phyloP scores from a whole-genome alignment of 2,329 filamentous ascomycete genomes.

The Raffaelea ambrosiae region DNA sequence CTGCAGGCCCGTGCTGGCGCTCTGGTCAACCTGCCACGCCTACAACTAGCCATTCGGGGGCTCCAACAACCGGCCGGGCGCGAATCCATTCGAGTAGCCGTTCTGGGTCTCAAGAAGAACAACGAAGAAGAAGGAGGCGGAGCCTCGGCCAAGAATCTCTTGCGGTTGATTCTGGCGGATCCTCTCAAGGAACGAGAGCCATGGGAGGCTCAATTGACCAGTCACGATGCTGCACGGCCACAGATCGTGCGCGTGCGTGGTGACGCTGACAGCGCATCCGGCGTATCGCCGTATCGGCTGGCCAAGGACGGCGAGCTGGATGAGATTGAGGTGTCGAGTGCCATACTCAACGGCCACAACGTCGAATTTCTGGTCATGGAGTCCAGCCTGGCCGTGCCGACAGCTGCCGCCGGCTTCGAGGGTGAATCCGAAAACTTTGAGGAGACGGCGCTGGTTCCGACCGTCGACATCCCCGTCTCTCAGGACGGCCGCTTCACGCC shows the following conservation, averaged over 20 bases:
- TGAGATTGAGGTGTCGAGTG: constrained; percentile 56
- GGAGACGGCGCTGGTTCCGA: constrained; percentile 67
- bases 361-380: constrained; percentile 56
- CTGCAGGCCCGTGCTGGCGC: constrained; percentile 53
- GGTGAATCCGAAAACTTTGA: constrained; percentile 35
- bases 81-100: constrained; percentile 50
- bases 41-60: constrained; percentile 64
- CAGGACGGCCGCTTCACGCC: constrained; percentile 55
- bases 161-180: constrained; percentile 63
- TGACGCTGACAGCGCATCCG: constrained; percentile 20
- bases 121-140: constrained; percentile 28
- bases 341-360: constrained; percentile 49
- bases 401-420: constrained; percentile 32
- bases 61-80: constrained; percentile 46
- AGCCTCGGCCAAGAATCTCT: constrained; percentile 52
- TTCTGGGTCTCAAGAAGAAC: constrained; percentile 38
- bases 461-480: constrained; percentile 59
- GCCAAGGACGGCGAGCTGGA: constrained; percentile 35
- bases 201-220: constrained; percentile 59
- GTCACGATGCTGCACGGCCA: constrained; percentile 42
- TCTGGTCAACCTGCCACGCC: constrained; percentile 57
- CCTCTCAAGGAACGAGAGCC: constrained; percentile 52
- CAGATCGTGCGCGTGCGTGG: constrained; percentile 50
- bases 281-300: constrained; percentile 13
- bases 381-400: constrained; percentile 27